These are phyloP conservation scores for Phylloporus sp. DNA, from an alignment of 768 basidiomycete genomes.

Conservation along the genomic window DNA sequence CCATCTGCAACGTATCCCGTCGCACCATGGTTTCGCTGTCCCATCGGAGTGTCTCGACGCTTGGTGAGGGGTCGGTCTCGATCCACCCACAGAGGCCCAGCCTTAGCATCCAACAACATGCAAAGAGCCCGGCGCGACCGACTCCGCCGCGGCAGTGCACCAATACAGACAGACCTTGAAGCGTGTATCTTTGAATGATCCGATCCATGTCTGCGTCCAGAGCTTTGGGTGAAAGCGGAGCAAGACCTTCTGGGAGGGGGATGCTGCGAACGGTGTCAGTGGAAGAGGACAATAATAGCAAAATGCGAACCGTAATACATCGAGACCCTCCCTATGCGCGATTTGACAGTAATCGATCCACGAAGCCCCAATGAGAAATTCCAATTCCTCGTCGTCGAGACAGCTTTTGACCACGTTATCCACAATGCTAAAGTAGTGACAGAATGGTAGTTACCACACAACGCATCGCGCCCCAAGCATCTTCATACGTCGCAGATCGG, in stretches of 20 bases:
- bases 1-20: conserved; percentile 56
- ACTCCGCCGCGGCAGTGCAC: conserved; percentile 95
- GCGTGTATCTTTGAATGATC: conserved; percentile 68
- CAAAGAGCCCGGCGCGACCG: conserved; percentile 87
- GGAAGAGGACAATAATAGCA: background rate
- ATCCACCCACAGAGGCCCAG: conserved; percentile 84
- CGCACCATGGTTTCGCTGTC: conserved; percentile 27
- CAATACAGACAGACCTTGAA: conserved; percentile 66
- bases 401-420: conserved; percentile 46
- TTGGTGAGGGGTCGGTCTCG: conserved; percentile 21
- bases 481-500: conserved; percentile 73
- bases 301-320: conserved; percentile 64
- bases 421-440: background rate
- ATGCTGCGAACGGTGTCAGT: conserved; percentile 43
- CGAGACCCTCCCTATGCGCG: conserved; percentile 64
- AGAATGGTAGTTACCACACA: conserved; percentile 54
- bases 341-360: conserved; percentile 72
- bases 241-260: conserved; percentile 87
- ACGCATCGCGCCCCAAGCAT: conserved; percentile 73
- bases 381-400: conserved; percentile 80
- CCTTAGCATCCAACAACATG: conserved; percentile 89
- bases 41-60: conserved; percentile 11
- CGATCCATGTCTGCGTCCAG: conserved; percentile 65
- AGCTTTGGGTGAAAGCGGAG: conserved; percentile 54
- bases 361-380: conserved; percentile 72